Percentiles rank a stretch among this genome's conserved stretches.
These are phyloP conservation scores for Nitzschia sp. DNA, from an alignment of 108 stramenopile species.

Conservation along the genomic window DNA sequence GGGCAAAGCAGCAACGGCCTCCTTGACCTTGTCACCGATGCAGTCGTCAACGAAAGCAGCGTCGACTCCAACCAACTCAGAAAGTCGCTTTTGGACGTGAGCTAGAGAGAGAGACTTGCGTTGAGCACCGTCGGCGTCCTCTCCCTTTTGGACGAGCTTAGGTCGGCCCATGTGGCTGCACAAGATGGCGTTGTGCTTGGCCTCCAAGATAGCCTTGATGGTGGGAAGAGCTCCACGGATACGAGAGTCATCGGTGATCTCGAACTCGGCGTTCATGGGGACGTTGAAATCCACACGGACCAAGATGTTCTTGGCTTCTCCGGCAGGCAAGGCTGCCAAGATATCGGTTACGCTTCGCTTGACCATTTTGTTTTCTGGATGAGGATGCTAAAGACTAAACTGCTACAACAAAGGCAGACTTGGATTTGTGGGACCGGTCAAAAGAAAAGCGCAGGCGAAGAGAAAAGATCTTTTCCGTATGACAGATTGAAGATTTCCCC, in stretches of 20 bases:
- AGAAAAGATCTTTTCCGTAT: no score
- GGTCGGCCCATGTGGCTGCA: constrained; percentile 87
- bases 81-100: constrained; percentile 80
- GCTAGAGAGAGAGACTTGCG: constrained; percentile 65
- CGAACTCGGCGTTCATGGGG: constrained; percentile 62
- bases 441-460: no score
- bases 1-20: constrained; percentile 35
- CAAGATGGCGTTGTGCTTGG: constrained; percentile 72
- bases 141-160: constrained; percentile 58
- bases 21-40: constrained; percentile 61
- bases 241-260: constrained; percentile 84
- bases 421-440: no score
- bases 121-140: constrained; percentile 49
- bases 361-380: constrained; percentile 8
- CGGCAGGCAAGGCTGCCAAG: constrained; percentile 29
- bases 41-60: constrained; percentile 78
- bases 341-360: constrained; percentile 51
- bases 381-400: no score
- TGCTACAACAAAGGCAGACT: no score
- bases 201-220: constrained; percentile 58
- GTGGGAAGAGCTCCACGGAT: constrained; percentile 83
- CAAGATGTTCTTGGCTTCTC: constrained; percentile 58
- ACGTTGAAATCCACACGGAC: constrained; percentile 89
- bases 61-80: constrained; percentile 68
- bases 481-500: no score